Conservation (phyloP, 179 eudicot genomes). For the Nepenthes alata region DNA sequence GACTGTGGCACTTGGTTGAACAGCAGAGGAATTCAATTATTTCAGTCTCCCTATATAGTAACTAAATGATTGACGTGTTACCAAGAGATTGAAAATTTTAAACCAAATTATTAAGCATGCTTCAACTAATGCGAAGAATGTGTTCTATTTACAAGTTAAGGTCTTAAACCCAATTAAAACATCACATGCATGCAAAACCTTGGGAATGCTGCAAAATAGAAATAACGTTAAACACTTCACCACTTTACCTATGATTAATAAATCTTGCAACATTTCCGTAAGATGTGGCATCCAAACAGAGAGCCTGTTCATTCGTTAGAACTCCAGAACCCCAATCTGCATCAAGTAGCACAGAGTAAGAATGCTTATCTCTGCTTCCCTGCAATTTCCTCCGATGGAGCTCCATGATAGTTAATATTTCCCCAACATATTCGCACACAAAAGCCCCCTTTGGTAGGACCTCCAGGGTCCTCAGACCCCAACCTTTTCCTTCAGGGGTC, state of each 20-base stretch:
- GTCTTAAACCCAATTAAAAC: not conserved
- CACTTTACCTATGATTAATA: slow-evolving; percentile 43
- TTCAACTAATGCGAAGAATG: too few species aligned
- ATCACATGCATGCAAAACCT: not conserved
- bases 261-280: slow-evolving; percentile 41
- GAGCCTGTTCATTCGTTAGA: slow-evolving; percentile 20
- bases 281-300: slow-evolving; percentile 32
- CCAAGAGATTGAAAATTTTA: too few species aligned
- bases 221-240: not conserved
- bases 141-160: too few species aligned
- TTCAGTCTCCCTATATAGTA: too few species aligned
- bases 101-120: too few species aligned
- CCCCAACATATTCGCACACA: slow-evolving; percentile 43
- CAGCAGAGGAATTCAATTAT: too few species aligned
- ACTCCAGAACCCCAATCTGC: slow-evolving; percentile 28
- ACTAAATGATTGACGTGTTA: too few species aligned
- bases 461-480: slow-evolving; percentile 38
- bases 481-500: slow-evolving; percentile 43
- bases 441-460: slow-evolving; percentile 36
- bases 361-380: slow-evolving; percentile 19
- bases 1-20: too few species aligned
- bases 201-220: not conserved
- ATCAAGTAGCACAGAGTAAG: slow-evolving; percentile 32
- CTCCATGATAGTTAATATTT: slow-evolving; percentile 27
- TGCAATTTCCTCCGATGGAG: slow-evolving; percentile 22